Conservation (phyloP, 2,329 filamentous ascomycete species). For the Hypoxylon sp. region DNA sequence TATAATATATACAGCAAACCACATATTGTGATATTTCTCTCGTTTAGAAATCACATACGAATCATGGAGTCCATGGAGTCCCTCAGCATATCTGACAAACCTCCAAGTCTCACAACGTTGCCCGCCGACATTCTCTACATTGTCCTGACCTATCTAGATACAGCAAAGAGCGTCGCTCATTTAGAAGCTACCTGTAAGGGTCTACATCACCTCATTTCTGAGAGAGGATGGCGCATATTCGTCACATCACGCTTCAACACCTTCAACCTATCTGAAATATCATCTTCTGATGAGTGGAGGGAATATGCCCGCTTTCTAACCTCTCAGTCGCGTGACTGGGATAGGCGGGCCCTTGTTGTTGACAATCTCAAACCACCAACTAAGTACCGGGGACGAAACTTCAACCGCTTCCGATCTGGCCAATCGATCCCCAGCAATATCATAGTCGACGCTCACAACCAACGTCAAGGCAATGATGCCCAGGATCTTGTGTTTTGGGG, state of each 20-base stretch:
- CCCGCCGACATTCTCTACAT: conserved; percentile 67
- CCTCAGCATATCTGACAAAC: conserved; percentile 38
- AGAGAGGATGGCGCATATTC: conserved; percentile 67
- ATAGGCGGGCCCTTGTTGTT: conserved; percentile 62
- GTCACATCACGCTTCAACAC: conserved; percentile 62
- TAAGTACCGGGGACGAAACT: conserved; percentile 25
- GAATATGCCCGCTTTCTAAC: conserved; percentile 63
- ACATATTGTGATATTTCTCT: neutral
- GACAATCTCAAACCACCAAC: conserved; percentile 50
- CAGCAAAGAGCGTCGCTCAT: conserved; percentile 63
- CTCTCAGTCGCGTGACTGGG: conserved; percentile 68
- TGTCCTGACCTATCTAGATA: conserved; percentile 64
- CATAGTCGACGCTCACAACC: conserved; percentile 63
- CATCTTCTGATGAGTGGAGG: conserved; percentile 48
- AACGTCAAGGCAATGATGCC: conserved; percentile 51
- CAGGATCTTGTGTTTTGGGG: conserved; percentile 67
- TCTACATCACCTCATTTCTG: conserved; percentile 58
- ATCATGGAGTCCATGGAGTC: conserved; percentile 33
- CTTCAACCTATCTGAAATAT: conserved; percentile 53
- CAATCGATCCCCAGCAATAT: conserved; percentile 63
- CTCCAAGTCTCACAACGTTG: conserved; percentile 59
- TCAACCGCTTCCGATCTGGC: conserved; percentile 20
- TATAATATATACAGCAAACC: neutral
- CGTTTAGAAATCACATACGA: neutral
- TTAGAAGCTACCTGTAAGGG: conserved; percentile 59